These are phyloP conservation scores for Dothiorella sarmentorum DNA, from an alignment of 2,329 filamentous ascomycete genomes.

Conservation along the genomic window DNA sequence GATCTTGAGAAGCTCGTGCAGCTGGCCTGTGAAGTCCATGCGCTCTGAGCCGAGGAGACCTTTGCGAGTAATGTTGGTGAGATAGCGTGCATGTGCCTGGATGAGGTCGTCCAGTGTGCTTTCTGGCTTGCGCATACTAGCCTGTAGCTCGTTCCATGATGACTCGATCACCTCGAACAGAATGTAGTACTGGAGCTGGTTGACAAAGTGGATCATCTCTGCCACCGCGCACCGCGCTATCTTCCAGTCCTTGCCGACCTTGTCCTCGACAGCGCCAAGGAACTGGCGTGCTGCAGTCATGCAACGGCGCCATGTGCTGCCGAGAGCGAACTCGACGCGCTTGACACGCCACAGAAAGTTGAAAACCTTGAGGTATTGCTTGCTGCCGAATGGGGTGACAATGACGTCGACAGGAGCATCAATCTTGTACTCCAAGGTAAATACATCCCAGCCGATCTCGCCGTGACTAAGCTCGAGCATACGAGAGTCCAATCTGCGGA, in stretches of 20 bases:
- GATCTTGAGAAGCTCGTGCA: conserved; percentile 85
- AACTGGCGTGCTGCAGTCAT: conserved; percentile 96
- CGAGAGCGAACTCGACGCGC: conserved; percentile 89
- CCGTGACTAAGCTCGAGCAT: conserved; percentile 96
- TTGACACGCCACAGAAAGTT: conserved; percentile 99
- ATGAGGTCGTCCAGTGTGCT: conserved; percentile 95
- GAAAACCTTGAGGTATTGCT: conserved; percentile 98
- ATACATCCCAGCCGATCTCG: conserved; percentile 98
- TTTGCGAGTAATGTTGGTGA: conserved; percentile 93
- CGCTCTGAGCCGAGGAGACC: conserved; percentile 75
- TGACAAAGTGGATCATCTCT: conserved; percentile 98
- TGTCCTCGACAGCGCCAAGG: conserved; percentile 70
- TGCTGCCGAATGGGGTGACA: conserved; percentile 90
- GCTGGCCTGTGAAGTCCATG: conserved; percentile 78
- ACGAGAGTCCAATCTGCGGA: conserved; percentile 88
- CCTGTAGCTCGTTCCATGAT: conserved; percentile 87
- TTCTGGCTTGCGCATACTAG: conserved; percentile 75
- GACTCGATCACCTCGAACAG: conserved; percentile 97
- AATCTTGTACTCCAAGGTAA: conserved; percentile 98
- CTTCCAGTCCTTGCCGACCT: conserved; percentile 81
- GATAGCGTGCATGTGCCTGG: conserved; percentile 82
- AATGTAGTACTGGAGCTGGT: conserved; percentile 97
- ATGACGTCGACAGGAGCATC: conserved; percentile 95
- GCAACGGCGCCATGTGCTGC: conserved; percentile 87
- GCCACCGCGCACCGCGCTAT: conserved; percentile 81